Evolutionary conservation across 169 alveolate species (phyloP).

Genomic region (Eimeria zaria): DNA sequence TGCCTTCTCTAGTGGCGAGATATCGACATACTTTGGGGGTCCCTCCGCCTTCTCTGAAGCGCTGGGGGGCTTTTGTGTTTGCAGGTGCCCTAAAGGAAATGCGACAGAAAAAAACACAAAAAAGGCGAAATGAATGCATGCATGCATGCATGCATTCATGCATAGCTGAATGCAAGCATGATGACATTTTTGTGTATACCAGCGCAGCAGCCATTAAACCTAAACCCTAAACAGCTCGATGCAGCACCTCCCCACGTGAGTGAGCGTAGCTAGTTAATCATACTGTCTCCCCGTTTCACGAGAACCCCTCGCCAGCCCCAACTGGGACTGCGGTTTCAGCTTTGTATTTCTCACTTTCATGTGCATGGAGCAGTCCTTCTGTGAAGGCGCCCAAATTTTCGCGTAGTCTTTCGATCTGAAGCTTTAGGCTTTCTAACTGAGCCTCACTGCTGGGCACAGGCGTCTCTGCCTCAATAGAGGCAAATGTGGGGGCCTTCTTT

Average conservation of each 20-base stretch:
- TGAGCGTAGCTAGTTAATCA: background rate
- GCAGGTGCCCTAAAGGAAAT: slow-evolving; percentile 25
- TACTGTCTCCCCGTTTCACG: background rate
- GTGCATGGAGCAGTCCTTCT: slow-evolving; percentile 68
- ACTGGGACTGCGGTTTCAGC: background rate
- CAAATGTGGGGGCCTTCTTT: background rate
- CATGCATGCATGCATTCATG: background rate
- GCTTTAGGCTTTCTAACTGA: slow-evolving; percentile 47
- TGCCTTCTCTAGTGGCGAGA: background rate
- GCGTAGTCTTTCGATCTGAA: slow-evolving; percentile 32
- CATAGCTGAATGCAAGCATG: background rate
- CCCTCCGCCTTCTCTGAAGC: slow-evolving; percentile 28
- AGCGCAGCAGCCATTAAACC: background rate
- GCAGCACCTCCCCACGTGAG: background rate
- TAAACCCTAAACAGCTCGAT: background rate
- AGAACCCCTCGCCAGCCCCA: background rate
- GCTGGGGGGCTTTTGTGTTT: background rate
- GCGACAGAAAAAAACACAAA: background rate
- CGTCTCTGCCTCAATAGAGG: background rate
- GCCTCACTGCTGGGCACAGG: slow-evolving; percentile 38
- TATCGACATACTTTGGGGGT: slow-evolving; percentile 14
- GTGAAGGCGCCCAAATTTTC: slow-evolving; percentile 51
- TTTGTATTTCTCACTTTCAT: slow-evolving; percentile 2
- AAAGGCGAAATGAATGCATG: background rate
- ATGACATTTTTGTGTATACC: background rate